Conservation (phyloP, 257 asterid genomes). For the Coffea eugenioides region DNA sequence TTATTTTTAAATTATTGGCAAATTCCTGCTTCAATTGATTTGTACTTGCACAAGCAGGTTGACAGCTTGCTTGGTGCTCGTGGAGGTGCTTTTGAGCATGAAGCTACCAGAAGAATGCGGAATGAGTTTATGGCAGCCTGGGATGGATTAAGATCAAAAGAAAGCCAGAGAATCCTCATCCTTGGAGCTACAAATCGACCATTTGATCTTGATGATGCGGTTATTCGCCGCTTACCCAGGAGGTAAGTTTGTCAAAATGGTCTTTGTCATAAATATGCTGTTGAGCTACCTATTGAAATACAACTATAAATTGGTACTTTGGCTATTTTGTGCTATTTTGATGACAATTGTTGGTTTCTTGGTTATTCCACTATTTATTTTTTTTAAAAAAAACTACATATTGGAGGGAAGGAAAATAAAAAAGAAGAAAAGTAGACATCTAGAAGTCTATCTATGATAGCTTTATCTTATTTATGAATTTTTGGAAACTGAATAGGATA, state of each 20-base stretch:
- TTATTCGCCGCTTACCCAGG: conserved; percentile 95
- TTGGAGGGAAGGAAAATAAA: no score
- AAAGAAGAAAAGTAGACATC: neutral
- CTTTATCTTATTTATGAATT: conserved; percentile 13
- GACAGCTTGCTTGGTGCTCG: conserved; percentile 99
- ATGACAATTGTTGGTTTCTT: neutral
- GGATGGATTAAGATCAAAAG: conserved; percentile 98
- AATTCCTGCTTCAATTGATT: neutral
- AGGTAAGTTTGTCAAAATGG: conserved; percentile 42
- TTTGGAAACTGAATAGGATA: conserved; percentile 53
- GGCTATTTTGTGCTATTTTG: neutral
- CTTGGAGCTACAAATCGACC: conserved; percentile 99
- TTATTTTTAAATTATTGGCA: neutral
- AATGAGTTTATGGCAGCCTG: conserved; percentile 99
- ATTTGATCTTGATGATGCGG: conserved; percentile 99
- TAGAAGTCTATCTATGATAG: neutral
- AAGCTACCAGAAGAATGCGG: conserved; percentile 98
- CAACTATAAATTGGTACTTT: neutral
- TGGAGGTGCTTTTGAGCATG: conserved; percentile 96
- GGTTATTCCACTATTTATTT: neutral
- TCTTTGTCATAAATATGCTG: neutral
- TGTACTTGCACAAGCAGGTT: conserved; percentile 54
- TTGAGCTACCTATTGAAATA: neutral
- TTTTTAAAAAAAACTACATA: no score
- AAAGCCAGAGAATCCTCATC: conserved; percentile 87